Base-by-base conservation (phyloP, 2,329 filamentous ascomycete species). In the Blumeria hordei region DNA sequence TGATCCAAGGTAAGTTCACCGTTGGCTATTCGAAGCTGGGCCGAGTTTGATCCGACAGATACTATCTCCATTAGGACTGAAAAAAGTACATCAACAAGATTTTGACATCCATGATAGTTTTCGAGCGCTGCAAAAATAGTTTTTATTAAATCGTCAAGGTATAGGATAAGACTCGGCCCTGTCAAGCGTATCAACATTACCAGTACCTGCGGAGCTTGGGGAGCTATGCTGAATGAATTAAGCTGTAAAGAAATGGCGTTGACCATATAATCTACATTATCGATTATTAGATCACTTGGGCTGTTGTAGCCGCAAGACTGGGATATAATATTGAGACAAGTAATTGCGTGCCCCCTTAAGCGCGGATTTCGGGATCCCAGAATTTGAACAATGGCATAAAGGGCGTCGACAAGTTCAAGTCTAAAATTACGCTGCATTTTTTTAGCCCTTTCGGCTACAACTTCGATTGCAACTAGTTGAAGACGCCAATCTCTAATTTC, bases 181-280 rank as follows among this genome's bases (percentile, higher is more conserved):
- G 88, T 86, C 12, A 98, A 74, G 32, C 78, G 80, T 57, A 96
- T 80, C 85, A 96, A 93, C 88, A 98, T 95, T 6, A 83, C 75
- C 52, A 98, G 69, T 1, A 96, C 92, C 60, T 90, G 84, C 2
- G 88, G 88, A 3, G 87, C 88, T 59, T 94, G 85, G 1, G 90
- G 88, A 0, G 88, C 90, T 54, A 96, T 82, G 59, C 95, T 88
- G 59, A 95, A 86, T 0, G 85, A 86, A 62, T 94, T 95, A 7
- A 98, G 75, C 58, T 88, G 85, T 57, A 96, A 69, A 0, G 85
- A 86, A 14, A 98, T 79, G 0, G 92, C 86, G 64, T 96, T 96
- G 58, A 96, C 82, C 68, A 98, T 84, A 66, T 98, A 98, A 67
- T 98, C 92, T 14, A 87, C 88, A 58, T 98, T 98, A 54, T 84